Percentiles rank a stretch among this genome's conserved stretches.
These are phyloP conservation scores for Russula sp. DNA, from an alignment of 768 basidiomycete species.

Conservation along the genomic window DNA sequence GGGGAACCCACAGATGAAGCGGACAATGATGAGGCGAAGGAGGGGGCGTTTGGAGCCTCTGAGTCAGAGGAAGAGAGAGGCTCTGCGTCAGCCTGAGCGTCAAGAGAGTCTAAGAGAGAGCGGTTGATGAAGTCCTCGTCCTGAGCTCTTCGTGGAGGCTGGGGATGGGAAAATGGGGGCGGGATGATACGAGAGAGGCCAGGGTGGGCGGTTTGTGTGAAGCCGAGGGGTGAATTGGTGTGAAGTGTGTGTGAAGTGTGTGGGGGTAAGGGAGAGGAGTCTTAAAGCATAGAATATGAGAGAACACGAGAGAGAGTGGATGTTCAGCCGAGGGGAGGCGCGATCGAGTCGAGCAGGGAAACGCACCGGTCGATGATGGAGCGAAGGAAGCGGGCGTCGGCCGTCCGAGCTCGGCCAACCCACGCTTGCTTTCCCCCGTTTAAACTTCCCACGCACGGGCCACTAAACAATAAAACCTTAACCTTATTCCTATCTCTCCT, in stretches of 20 bases:
- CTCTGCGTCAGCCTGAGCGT: conserved; percentile 81
- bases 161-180: conserved; percentile 34
- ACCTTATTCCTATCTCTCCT: conserved; percentile 17
- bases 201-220: conserved; percentile 35
- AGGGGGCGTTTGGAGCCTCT: conserved; percentile 43
- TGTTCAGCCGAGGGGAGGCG: conserved; percentile 39
- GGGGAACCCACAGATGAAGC: conserved; percentile 48
- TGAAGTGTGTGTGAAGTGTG: conserved; percentile 17
- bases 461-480: conserved; percentile 32
- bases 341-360: conserved; percentile 32
- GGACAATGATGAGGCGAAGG: conserved; percentile 49
- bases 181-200: conserved; percentile 38
- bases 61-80: conserved; percentile 55
- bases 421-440: conserved; percentile 29
- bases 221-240: conserved; percentile 33
- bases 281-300: conserved; percentile 33
- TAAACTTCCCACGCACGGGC: conserved; percentile 31
- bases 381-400: conserved; percentile 33
- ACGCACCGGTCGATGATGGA: conserved; percentile 32
- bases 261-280: neutral
- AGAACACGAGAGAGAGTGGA: conserved; percentile 35
- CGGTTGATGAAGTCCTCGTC: conserved; percentile 88
- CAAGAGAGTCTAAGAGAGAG: conserved; percentile 76
- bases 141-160: conserved; percentile 32
- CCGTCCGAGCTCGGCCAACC: conserved; percentile 32